Percentiles rank a stretch among this genome's conserved stretches.
These are phyloP conservation scores for Suillus sp. DNA, from an alignment of 768 basidiomycete species.

Conservation along the genomic window DNA sequence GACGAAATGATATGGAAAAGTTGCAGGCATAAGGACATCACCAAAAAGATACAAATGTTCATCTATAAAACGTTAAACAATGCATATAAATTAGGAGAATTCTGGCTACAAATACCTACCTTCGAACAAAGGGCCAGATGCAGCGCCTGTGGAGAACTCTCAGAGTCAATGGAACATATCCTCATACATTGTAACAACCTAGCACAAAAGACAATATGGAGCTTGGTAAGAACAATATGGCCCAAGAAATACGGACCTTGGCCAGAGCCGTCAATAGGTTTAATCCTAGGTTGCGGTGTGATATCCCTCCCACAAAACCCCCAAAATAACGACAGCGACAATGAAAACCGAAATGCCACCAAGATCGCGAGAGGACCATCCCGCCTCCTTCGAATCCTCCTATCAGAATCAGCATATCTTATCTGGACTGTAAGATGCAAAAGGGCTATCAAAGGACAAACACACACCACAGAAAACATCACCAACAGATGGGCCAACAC, in stretches of 20 bases:
- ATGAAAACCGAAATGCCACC: too few relatives aligned
- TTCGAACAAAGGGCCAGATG: constrained; percentile 20
- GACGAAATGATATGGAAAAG: not conserved
- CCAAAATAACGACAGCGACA: too few relatives aligned
- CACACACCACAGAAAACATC: not conserved
- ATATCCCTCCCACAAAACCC: too few relatives aligned
- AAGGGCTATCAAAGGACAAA: not conserved
- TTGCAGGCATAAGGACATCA: not conserved
- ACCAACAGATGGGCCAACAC: not conserved
- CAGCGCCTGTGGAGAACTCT: constrained; percentile 14
- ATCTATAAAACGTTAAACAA: not conserved
- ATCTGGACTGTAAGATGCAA: not conserved
- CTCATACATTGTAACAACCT: constrained; percentile 26
- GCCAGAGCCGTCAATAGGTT: constrained; percentile 18
- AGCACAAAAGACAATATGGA: constrained; percentile 30
- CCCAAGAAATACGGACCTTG: constrained; percentile 19
- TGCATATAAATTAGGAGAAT: not conserved
- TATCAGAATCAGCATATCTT: not conserved
- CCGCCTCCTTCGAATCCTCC: not conserved
- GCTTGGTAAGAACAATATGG: constrained; percentile 21
- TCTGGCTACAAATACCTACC: constrained; percentile 5
- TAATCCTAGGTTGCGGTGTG: constrained; percentile 22
- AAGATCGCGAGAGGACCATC: not conserved
- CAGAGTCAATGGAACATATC: constrained; percentile 36
- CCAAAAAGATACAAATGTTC: not conserved